Base-by-base conservation (phyloP, 495 filamentous ascomycete species). In the Aspergillus sclerotiicarbonarius region DNA sequence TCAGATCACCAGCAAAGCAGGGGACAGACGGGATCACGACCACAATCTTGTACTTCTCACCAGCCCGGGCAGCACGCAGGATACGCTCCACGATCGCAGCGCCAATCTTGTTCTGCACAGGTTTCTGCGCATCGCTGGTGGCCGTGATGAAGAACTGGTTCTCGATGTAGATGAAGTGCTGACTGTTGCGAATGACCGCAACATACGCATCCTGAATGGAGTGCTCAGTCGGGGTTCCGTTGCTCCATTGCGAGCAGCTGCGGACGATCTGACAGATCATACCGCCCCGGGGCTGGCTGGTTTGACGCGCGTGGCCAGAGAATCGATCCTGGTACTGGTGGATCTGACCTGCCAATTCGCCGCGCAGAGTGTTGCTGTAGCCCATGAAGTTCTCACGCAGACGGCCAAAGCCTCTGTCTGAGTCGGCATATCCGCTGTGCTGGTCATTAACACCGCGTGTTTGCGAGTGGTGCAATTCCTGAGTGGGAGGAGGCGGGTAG, bases 121-220 rank as follows among this genome's bases (percentile, higher is more conserved):
- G 92, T 53, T 79, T 82, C 70, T 96, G 92, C 30, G 82, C 71
- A 45, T 89, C 80, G 15, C 80, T 80, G 0, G 91, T 95, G 3
- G 92, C 90, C 0, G 92, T 96, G 75, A 97, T 97, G 78, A 97
- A 97, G 80, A 97, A 97, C 70, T 97, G 92, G 63, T 97, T 97
- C 74, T 97, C 92, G 16, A 97, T 96, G 71, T 96, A 97, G 37
- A 97, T 72, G 62, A 90, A 96, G 69, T 96, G 90, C 68, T 87
- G 70, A 43, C 89, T 90, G 60, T 90, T 87, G 20, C 77, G 80
- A 67, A 98, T 96, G 32, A 88, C 81, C 51, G 90, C 83, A 37
- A 88, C 87, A 60, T 98, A 98, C 0, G 93, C 92, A 65, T 96
- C 91, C 18, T 84, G 83, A 63, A 98, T 91, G 0, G 92, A 96